Base-by-base conservation (phyloP, 352 stramenopile genomes). In the Thraustotheca clavata region DNA sequence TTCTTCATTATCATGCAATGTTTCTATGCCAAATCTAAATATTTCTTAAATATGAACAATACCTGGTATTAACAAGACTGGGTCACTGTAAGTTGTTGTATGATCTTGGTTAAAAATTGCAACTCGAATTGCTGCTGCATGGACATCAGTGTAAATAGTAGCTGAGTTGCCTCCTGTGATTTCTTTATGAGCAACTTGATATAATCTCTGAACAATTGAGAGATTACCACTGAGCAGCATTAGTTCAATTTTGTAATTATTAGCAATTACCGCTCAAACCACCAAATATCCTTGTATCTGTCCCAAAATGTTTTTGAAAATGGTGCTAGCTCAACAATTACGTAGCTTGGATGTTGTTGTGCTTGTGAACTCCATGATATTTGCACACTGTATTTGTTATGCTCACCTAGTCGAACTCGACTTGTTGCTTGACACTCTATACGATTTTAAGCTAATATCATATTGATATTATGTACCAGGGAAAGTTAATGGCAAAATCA, bases 231-330 rank as follows among this genome's bases (percentile, higher is more conserved):
- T 80, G 31, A 29, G 20, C 16, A 18, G 57, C 26, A 0, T 7
- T 1, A 9, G 6, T 50, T 14, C 43, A 29, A 8, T 2, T 14
- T 49, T 31, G 6, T 27, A 38, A 20, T 5, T 0, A 38, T 9
- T 32, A n/a, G 1, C 11, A 72, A 70, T 38, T 59, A 82, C 77
- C 87, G 86, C 49, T 89, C 75, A 57, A 91, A 91, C 80, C 82
- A 91, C 80, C 82, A 89, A 18, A 79, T 86, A 38, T 72, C 75
- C 41, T 89, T 81, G 62, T 91, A 91, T 16, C 82, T 74, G 9
- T 73, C 52, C 82, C 82, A 91, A 59, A 89, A 91, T 3, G 80
- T 83, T 60, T 78, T 66, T 3, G 76, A 76, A 60, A 89, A 91
- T 0, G 60, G 67, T 4, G 80, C 82, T 26, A 89, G 57, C 59